Base-by-base conservation (phyloP, 139 green algal species). In the Pseudopediastrum boryanum region DNA sequence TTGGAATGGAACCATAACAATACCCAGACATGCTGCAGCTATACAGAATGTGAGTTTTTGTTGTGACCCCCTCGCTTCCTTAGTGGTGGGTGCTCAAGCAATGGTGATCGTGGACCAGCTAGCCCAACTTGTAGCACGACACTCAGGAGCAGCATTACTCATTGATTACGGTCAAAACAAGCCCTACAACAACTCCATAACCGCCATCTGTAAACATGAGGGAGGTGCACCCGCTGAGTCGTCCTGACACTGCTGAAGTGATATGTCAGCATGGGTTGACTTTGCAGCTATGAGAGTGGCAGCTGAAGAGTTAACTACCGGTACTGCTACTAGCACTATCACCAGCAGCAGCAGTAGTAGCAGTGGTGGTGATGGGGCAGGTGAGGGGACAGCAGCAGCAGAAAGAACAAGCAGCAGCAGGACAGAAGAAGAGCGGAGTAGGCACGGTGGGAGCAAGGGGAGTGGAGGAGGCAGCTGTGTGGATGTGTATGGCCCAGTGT, bases 131-230 rank as follows among this genome's bases (percentile, higher is more conserved):
- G 83, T 99, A 25, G 79, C 85, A 2, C n/a, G 68, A 6, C 59
- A 86, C 6, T 88, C 89, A 33, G 96, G 96, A 12, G 96, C 91
- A 0, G 96, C 95, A 1, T 85, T 99, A 19, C 64, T 99, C 29
- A 84, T 99, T 1, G 96, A 99, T 81, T 99, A 99, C 73, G 96
- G 96, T 0, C 78, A 91, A 29, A 92, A 96, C 48, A 79, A 58
- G 0, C 86, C 90, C 9, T 95, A 97, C 69, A 44, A 43, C 0
- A 87, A 89, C 76, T 97, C 85, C 41, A 70, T 99, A 62, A 86
- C 92, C 51, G 89, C 78, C 21, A 90, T 92, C 65, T 69, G 81
- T n/a, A 54, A 80, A 16, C 88, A 92, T 25, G 50, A 59, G 62
- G 25, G 36, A n/a, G 33, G 56, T 63, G 43, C 79, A 88, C 79